Evolutionary conservation across 2,329 filamentous ascomycete genomes (phyloP), one percentile per base, ranked within the genome.

Genomic region (Trichoderma pleuroti): DNA sequence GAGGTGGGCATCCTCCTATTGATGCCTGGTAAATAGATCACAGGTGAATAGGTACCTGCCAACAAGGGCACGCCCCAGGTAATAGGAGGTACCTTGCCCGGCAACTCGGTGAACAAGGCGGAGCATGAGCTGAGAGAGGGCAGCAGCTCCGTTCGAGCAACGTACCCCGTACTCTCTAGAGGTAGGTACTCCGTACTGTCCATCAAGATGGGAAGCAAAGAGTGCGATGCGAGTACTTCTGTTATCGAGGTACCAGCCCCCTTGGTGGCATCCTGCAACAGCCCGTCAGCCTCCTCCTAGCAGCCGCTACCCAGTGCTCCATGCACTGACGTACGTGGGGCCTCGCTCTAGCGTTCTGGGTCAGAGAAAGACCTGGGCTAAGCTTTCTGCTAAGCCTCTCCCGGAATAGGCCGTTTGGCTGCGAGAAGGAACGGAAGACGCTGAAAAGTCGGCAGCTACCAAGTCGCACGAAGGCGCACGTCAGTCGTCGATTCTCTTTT

Each of bases 331-430:
- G 56, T 59, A 34, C n/a, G 56, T 34, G 56, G 56, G 56, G 56
- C 28, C 10, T 59, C 56, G 30, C 21, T 59, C 56, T 59, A 24
- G 61, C 61, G 39, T 64, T 52, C 42, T 52, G 30, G 28, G 21
- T 18, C 46, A n/a, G 46, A 2, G 3, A 56, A 30, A 30, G 28
- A 14, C 32, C 63, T 42, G 63, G 24, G n/a, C 65, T 60, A 68
- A 68, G 65, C 65, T 60, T 68, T 49, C 52, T 49, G 28, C 65
- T 68, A 68, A 68, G 65, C 65, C 54, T 10, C 54, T 68, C 52
- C n/a, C 28, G 65, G 65, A 28, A 68, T 60, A n/a, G 36, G 16
- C 52, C 65, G 39, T 32, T 18, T 46, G 52, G 6, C 24, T n/a
- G 54, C 34, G 16, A 60, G 65, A 60, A 49, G 36, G 14, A 46